Base-by-base conservation (phyloP, 192 early-diverging fungal genomes). In the Globomyces pollinis-pini region DNA sequence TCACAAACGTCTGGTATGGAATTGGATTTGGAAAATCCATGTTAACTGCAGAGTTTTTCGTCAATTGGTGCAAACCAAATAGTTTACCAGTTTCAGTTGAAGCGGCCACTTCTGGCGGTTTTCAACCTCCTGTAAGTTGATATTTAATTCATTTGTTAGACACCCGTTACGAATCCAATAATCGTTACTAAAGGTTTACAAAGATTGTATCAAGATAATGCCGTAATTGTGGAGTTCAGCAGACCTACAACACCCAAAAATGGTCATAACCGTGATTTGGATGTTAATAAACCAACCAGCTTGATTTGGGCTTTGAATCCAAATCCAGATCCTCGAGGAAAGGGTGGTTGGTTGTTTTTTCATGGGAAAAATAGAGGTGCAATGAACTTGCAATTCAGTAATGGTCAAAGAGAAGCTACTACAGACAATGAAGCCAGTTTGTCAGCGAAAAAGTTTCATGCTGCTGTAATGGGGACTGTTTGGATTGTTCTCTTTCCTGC, bases 231-330 rank as follows among this genome's bases (percentile, higher is more conserved):
- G 8, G 53, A 55, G 33, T 55, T 55, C 31, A 38, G 29, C 23
- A 36, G 53, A 36, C 6, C 29, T 21, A 55, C 53, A 11, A 33
- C 29, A 7, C 63, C 72, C 11, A 41, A 31, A 16, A 64, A 70
- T 38, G 49, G 51, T 38, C 12, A 30, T 12, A 64, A 67, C 59
- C 41, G 53, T 8, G 33, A 55, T 21, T 38, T 74, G 26, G 45
- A 62, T 44, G 34, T 54, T 2, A 41, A 20, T 20, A 41, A 28
- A 41, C 38, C 38, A 20, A n/a, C n/a, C n/a, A n/a, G n/a, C n/a
- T n/a, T n/a, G n/a, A n/a, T 74, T 11, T 74, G 68, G 68, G 72
- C 68, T 0, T 74, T 69, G 56, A 70, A 70, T 53, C 56, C 60
- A 1, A 12, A 33, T 9, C 49, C 64, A 4, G 42, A 57, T n/a